Base-by-base conservation (phyloP, 768 basidiomycete genomes). In the Tulasnella sp. region DNA sequence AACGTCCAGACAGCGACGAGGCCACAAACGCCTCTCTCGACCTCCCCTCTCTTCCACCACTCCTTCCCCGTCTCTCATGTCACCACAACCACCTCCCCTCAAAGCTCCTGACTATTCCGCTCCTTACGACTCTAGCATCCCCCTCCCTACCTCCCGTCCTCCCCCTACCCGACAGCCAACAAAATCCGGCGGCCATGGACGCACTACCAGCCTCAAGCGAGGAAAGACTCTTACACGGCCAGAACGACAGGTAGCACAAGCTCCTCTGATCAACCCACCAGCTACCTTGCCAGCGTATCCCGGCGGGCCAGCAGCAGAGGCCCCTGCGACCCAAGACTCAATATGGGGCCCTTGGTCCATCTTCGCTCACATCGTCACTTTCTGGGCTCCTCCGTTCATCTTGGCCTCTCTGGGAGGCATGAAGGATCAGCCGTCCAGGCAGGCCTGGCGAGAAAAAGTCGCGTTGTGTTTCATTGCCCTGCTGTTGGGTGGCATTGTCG, bases 381-480 rank as follows among this genome's bases (percentile, higher is more conserved):
- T 92, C 83, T 98, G 95, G 95, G 96, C 94, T 1, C 96, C 96
- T 35, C 87, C 89, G 70, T 88, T 92, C 82, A 84, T 95, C 32
- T 89, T 98, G 77, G 84, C 88, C 32, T 89, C 90, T 2, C 55
- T 95, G 15, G 93, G 92, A 78, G 93, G 95, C 69, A 87, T 98
- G 83, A 92, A 89, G 83, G 95, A 96, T 84, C 88, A 88, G 81
- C 87, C 89, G 48, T 87, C 89, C 75, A 87, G 90, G 79, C 94
- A 98, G 84, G 98, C 98, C 1, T 99, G 98, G 98, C 90, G 96
- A 82, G 98, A 99, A 85, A 99, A 99, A 87, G 91, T 97, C 78
- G 90, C 95, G 7, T 87, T 99, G 4, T 98, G 96, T 85, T 90
- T 93, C 84, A 91, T 98, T 82, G 93, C 95, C 73, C 80, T 89